These are phyloP conservation scores for Didymella glomerata DNA, from an alignment of 2,329 filamentous ascomycete species.

Conservation along the genomic window DNA sequence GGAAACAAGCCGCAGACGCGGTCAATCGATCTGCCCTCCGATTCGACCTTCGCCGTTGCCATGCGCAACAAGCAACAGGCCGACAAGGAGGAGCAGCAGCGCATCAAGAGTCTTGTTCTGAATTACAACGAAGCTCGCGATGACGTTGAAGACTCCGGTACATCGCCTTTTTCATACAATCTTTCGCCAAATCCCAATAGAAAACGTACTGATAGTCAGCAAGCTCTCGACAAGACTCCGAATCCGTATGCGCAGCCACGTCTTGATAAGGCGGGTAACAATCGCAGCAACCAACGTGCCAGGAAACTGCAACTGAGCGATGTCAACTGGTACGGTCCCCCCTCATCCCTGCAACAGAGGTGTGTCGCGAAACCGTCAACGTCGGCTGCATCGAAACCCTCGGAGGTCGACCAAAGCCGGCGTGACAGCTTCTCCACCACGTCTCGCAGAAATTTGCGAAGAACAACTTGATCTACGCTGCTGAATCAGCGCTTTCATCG, in stretches of 20 bases:
- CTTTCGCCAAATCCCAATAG: slow-evolving; percentile 59
- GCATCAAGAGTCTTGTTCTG: slow-evolving; percentile 96
- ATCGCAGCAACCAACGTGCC: slow-evolving; percentile 79
- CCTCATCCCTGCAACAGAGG: slow-evolving; percentile 30
- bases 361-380: slow-evolving; percentile 17
- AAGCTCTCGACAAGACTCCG: slow-evolving; percentile 53
- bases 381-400: slow-evolving; percentile 20
- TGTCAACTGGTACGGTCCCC: slow-evolving; percentile 85
- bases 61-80: slow-evolving; percentile 97
- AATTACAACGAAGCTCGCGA: slow-evolving; percentile 90
- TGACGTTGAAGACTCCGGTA: slow-evolving; percentile 77
- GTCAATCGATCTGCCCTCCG: slow-evolving; percentile 85
- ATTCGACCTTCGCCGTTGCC: slow-evolving; percentile 93
- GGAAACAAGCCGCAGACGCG: slow-evolving; percentile 96
- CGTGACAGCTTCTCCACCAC: slow-evolving; percentile 16
- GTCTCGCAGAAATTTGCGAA: slow-evolving; percentile 18
- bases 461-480: slow-evolving; percentile 19
- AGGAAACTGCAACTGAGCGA: slow-evolving; percentile 95
- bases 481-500: slow-evolving; percentile 15
- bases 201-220: slow-evolving; percentile 52
- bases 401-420: slow-evolving; percentile 23
- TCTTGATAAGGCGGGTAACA: slow-evolving; percentile 66
- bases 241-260: slow-evolving; percentile 56
- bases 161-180: slow-evolving; percentile 56
- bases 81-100: slow-evolving; percentile 94